Percentiles rank a stretch among this genome's conserved stretches.
Conservation (phyloP, 2,329 filamentous ascomycete genomes). For the Mollisia scopiformis region DNA sequence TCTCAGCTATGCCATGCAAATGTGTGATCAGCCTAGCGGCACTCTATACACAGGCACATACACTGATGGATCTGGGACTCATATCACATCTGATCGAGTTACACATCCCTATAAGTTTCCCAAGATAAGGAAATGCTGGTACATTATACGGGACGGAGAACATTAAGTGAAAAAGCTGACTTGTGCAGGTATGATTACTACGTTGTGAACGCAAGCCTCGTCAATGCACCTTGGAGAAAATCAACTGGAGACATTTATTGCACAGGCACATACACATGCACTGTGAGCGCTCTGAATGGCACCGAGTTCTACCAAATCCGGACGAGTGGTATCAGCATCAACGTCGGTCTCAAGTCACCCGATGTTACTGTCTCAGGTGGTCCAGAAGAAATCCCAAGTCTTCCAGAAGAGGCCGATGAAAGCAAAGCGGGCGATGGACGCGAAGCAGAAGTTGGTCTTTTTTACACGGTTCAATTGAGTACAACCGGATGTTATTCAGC, state of each 20-base stretch:
- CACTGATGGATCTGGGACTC: constrained; percentile 2
- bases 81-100: background rate
- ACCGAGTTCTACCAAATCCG: constrained; percentile 1
- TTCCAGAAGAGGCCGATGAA: too few species aligned
- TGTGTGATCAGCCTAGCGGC: background rate
- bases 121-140: background rate
- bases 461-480: background rate
- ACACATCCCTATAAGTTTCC: background rate
- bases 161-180: background rate
- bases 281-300: background rate
- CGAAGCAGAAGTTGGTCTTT: background rate
- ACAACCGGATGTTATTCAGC: background rate
- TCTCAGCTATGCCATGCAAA: background rate
- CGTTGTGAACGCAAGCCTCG: background rate
- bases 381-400: too few species aligned
- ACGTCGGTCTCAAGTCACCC: background rate
- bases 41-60: background rate
- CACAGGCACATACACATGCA: background rate
- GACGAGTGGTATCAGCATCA: background rate
- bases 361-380: background rate
- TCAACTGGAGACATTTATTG: background rate
- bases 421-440: too few species aligned
- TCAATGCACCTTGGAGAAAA: background rate
- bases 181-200: constrained; percentile 1
- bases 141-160: background rate